phyloP scores from a whole-genome alignment of 139 green algal genomes.

The Chlorella sp. region DNA sequence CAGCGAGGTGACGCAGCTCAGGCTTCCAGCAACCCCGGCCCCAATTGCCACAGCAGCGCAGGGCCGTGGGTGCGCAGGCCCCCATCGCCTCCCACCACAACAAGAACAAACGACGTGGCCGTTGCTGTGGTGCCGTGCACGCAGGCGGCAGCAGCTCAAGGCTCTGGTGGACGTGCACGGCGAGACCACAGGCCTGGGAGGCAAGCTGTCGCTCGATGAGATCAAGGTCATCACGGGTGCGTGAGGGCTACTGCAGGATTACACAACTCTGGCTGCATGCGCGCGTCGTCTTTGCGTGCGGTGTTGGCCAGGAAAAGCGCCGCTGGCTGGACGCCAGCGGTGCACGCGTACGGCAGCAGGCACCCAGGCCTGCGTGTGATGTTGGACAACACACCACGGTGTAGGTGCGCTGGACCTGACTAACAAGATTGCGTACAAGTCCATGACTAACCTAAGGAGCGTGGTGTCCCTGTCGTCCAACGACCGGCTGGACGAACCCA shows the following conservation, averaged over 20 bases:
- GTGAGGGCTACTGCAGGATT: too few relatives aligned
- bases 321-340: too few relatives aligned
- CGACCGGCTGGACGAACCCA: constrained; percentile 47
- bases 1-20: too few relatives aligned
- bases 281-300: too few relatives aligned
- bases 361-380: neutral
- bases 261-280: too few relatives aligned
- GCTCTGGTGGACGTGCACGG: constrained; percentile 80
- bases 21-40: too few relatives aligned
- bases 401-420: constrained; percentile 82
- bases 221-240: constrained; percentile 54
- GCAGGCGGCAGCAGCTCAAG: constrained; percentile 58
- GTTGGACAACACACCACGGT: too few relatives aligned
- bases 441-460: constrained; percentile 80
- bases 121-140: too few relatives aligned
- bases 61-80: too few relatives aligned
- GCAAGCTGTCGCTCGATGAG: constrained; percentile 39
- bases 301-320: too few relatives aligned
- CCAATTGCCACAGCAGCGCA: too few relatives aligned
- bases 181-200: constrained; percentile 33
- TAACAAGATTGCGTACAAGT: constrained; percentile 62
- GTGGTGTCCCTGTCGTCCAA: constrained; percentile 71
- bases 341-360: too few relatives aligned
- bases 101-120: neutral
- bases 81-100: neutral